These are phyloP conservation scores for Dryadomyces quercus-mongolicae DNA, from an alignment of 2,329 filamentous ascomycete species.

Conservation along the genomic window DNA sequence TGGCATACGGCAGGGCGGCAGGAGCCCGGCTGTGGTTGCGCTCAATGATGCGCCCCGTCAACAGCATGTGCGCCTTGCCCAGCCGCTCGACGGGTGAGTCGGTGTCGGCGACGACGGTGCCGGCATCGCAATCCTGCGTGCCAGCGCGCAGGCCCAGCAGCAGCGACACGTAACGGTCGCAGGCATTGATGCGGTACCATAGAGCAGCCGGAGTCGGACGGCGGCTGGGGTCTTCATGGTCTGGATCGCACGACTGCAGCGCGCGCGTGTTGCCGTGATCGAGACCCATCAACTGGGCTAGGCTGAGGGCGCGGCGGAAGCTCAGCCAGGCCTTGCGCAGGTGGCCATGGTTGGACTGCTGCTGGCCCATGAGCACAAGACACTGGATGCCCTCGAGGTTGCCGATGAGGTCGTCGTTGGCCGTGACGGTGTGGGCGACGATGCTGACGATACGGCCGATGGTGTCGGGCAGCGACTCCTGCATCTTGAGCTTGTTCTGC, in stretches of 20 bases:
- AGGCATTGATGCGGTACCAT: conserved; percentile 37
- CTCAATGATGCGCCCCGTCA: conserved; percentile 32
- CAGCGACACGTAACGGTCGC: conserved; percentile 38
- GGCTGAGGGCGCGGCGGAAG: conserved; percentile 33
- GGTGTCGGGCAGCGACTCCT: conserved; percentile 13
- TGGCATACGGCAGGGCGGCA: conserved; percentile 23
- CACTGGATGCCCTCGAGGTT: conserved; percentile 41
- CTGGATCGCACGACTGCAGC: conserved; percentile 26
- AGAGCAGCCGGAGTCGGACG: conserved; percentile 21
- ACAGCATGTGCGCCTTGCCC: conserved; percentile 29
- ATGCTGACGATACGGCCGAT: conserved; percentile 21
- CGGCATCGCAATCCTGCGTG: conserved; percentile 20
- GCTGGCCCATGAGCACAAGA: conserved; percentile 33
- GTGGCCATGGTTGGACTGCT: conserved; percentile 40
- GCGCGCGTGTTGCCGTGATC: conserved; percentile 22
- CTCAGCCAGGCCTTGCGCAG: conserved; percentile 41
- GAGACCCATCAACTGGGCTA: conserved; percentile 39
- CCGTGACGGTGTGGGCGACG: conserved; percentile 28
- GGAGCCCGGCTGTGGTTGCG: conserved; percentile 31
- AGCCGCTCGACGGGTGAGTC: conserved; percentile 29
- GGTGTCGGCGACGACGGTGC: conserved; percentile 9
- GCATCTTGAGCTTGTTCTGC: conserved; percentile 15
- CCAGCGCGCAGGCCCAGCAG: conserved; percentile 36
- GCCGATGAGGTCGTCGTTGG: conserved; percentile 37
- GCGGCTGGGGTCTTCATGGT: conserved; percentile 16